phyloP scores from a whole-genome alignment of 176 grass and related monocot species.

The Saccharum spontaneum region DNA sequence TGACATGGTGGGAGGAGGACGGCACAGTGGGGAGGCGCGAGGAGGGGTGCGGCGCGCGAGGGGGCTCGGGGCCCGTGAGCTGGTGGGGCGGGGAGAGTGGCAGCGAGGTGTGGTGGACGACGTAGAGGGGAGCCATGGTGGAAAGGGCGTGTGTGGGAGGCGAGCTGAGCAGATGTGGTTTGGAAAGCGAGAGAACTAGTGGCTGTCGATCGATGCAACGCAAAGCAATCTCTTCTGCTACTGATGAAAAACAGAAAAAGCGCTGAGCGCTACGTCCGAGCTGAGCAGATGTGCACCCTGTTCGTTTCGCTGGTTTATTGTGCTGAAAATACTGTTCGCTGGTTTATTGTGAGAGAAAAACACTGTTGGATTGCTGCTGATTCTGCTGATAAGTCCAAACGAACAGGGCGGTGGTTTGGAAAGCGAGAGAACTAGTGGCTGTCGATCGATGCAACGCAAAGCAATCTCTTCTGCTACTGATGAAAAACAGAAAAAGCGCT shows the following conservation, averaged over 20 bases:
- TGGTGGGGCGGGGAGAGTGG: conserved; percentile 36
- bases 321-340: too few species aligned
- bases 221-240: neutral
- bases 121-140: conserved; percentile 48
- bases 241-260: too few species aligned
- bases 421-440: conserved; percentile 26
- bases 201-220: conserved; percentile 13
- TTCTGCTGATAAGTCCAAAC: too few species aligned
- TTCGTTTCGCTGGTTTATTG: too few species aligned
- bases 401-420: conserved; percentile 34
- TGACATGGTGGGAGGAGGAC: conserved; percentile 34
- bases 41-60: neutral
- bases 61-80: conserved; percentile 1
- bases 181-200: conserved; percentile 20
- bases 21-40: neutral
- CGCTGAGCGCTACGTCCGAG: too few species aligned
- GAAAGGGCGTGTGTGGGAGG: neutral
- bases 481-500: too few species aligned
- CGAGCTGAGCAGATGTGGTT: conserved; percentile 36
- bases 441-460: neutral
- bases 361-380: too few species aligned
- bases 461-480: neutral
- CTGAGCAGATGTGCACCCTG: too few species aligned
- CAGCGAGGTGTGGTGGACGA: conserved; percentile 38
- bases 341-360: too few species aligned